Evolutionary conservation across 2,329 filamentous ascomycete species (phyloP).

Genomic region (Trichoderma sp.): DNA sequence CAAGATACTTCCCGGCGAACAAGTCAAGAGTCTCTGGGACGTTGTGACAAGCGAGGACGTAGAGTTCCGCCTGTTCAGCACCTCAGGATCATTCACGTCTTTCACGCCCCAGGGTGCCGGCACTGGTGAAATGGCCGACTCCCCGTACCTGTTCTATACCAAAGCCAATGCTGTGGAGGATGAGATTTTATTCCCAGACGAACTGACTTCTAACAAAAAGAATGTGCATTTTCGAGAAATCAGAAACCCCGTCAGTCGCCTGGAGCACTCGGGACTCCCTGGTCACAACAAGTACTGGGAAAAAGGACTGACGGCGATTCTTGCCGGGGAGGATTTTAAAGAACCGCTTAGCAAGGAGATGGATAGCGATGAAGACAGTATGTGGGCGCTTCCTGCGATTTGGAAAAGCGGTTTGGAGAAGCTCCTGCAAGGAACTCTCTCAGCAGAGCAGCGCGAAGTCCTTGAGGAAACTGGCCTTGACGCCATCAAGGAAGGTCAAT

Average conservation of each 20-base stretch:
- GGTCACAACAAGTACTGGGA: slow-evolving; percentile 17
- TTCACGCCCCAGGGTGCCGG: neutral
- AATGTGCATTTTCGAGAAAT: slow-evolving; percentile 29
- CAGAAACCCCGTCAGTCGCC: slow-evolving; percentile 27
- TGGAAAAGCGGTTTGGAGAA: slow-evolving; percentile 29
- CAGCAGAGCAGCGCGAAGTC: slow-evolving; percentile 7
- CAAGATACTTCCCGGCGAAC: slow-evolving; percentile 29
- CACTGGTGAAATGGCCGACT: neutral
- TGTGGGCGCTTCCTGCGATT: slow-evolving; percentile 29
- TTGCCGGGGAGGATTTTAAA: neutral
- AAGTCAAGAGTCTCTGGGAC: slow-evolving; percentile 30
- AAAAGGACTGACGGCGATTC: slow-evolving; percentile 4
- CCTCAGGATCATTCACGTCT: neutral
- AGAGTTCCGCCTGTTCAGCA: slow-evolving; percentile 24
- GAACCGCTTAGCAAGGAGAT: neutral
- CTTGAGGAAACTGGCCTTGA: neutral
- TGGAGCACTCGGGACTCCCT: slow-evolving; percentile 25
- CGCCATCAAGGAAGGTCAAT: neutral
- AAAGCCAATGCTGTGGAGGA: slow-evolving; percentile 30
- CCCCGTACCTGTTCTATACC: slow-evolving; percentile 32
- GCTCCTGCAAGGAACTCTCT: slow-evolving; percentile 1
- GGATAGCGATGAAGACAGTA: slow-evolving; percentile 21
- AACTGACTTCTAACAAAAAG: slow-evolving; percentile 22
- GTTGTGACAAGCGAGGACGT: slow-evolving; percentile 25
- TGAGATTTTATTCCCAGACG: slow-evolving; percentile 31